Conservation (phyloP, 257 asterid genomes). For the Solanum clarkiae region DNA sequence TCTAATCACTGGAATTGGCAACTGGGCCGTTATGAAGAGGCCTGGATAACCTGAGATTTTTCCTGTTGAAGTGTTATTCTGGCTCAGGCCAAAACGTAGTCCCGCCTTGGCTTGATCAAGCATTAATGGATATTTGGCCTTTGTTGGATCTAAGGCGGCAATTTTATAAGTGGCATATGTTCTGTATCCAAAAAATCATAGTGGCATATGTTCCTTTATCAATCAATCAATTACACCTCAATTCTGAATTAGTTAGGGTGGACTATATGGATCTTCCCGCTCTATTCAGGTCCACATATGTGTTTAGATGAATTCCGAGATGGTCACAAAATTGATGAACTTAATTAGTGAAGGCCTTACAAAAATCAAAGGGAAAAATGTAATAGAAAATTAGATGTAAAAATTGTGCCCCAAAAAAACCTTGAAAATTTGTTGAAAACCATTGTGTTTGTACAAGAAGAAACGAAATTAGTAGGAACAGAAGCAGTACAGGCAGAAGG, state of each 20-base stretch:
- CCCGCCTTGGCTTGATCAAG: neutral
- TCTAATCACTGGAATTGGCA: neutral
- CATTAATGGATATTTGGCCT: neutral
- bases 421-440: neutral
- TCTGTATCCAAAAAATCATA: neutral
- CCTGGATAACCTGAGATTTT: neutral
- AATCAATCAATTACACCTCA: neutral
- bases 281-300: neutral
- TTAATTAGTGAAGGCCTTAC: neutral
- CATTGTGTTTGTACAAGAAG: neutral
- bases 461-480: neutral
- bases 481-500: neutral
- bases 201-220: neutral
- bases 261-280: neutral
- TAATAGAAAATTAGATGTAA: neutral
- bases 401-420: neutral
- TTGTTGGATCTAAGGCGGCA: neutral
- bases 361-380: neutral
- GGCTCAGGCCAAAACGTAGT: neutral
- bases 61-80: neutral
- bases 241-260: neutral
- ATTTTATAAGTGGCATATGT: neutral
- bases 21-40: neutral
- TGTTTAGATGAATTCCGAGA: neutral
- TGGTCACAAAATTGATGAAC: neutral